Conservation (phyloP, 2,329 filamentous ascomycete species). For the Colletotrichum simmondsii region DNA sequence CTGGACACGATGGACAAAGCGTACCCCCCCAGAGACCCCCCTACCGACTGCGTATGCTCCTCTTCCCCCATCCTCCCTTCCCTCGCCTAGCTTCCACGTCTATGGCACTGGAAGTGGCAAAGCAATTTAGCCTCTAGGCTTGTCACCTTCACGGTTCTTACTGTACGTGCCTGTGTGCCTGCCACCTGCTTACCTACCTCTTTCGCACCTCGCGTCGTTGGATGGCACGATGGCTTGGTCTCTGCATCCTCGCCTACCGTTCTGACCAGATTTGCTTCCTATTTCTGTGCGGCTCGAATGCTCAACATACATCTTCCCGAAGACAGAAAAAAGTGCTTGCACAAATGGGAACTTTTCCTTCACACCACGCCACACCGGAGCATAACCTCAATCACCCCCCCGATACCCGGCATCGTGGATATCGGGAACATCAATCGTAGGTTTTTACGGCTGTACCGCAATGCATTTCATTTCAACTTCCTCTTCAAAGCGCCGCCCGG, state of each 20-base stretch:
- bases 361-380: neutral
- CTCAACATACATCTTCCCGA: neutral
- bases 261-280: neutral
- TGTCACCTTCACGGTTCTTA: neutral
- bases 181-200: neutral
- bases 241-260: neutral
- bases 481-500: slow-evolving; percentile 22
- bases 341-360: neutral
- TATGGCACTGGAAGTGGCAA: slow-evolving; percentile 32
- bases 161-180: neutral
- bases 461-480: slow-evolving; percentile 16
- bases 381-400: no score
- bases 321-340: neutral
- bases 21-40: neutral
- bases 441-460: slow-evolving; percentile 1
- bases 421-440: neutral
- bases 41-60: neutral
- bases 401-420: neutral
- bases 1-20: slow-evolving; percentile 31
- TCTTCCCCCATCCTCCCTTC: slow-evolving; percentile 1
- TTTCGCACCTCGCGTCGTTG: neutral
- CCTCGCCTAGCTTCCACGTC: slow-evolving; percentile 14
- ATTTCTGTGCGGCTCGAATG: neutral
- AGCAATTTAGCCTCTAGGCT: slow-evolving; percentile 12
- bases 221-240: neutral